Evolutionary conservation across 306 rosid genomes (phyloP), one percentile per base, ranked within the genome.

Genomic region (Carpinus fangiana): DNA sequence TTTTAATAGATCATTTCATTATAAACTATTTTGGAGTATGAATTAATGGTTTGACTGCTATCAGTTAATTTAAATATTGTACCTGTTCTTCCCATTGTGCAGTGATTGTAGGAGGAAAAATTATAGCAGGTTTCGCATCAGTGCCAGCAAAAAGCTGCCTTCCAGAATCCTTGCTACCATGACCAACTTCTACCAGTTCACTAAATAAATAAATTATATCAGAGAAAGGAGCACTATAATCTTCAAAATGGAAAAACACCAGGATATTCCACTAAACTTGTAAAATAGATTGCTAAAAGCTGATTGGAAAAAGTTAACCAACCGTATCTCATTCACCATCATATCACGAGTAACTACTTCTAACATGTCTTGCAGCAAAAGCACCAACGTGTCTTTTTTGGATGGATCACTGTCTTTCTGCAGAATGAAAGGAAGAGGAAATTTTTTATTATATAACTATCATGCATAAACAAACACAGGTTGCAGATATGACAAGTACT

Each of bases 81-180:
- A 90, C 99, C 93, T 93, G 98, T 80, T 95, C 99, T 86, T 91
- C 98, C 99, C 98, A 95, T 83, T 93, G 97, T 51, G 99, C 88
- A 61, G 98, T 91, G 75, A 86, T 89, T 72, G 82, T 50, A 17
- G 99, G 97, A 80, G 97, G 97, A 83, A 86, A 94, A 67, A 81
- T 75, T 72, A 95, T 85, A 14, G 98, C 89, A 8, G 98, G 97
- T 85, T 72, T 90, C 20, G 86, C 74, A 86, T 94, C 95, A 36
- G 93, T 87, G 36, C 99, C 99, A 67, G 97, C 97, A 85, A 95
- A 95, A 84, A 87, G 99, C 85, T 95, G 99, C 82, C 89, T 84
- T 86, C 98, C 98, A 50, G 89, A 66, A 62, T 93, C 99, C 91
- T 93, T 91, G 84, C 88, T 90, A 80, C 87, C 85, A 75, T 84